These are phyloP conservation scores for Suhomyces pyralidae DNA, from an alignment of 805 yeast species.

Conservation along the genomic window DNA sequence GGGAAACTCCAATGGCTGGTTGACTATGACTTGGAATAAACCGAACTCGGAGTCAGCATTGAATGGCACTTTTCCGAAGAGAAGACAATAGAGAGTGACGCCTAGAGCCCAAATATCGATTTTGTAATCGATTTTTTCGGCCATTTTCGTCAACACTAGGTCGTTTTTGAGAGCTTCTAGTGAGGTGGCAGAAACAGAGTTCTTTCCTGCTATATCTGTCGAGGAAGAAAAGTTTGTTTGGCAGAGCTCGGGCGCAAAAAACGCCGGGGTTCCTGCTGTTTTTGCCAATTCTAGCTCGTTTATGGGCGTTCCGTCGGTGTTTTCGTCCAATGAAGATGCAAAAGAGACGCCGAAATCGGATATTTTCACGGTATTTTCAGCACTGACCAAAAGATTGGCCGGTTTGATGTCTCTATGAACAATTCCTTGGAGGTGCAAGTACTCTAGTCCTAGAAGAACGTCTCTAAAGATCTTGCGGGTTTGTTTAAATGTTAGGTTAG, in stretches of 20 bases:
- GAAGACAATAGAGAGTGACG: conserved; percentile 80
- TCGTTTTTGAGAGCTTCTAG: conserved; percentile 22
- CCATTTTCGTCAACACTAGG: conserved; percentile 15
- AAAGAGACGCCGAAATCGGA: conserved; percentile 97
- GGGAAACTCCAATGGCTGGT: conserved; percentile 60
- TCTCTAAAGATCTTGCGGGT: conserved; percentile 76
- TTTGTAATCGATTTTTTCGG: conserved; percentile 65
- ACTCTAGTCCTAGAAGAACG: conserved; percentile 83
- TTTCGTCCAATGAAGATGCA: conserved; percentile 47
- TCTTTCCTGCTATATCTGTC: conserved; percentile 3
- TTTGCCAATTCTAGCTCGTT: conserved; percentile 81
- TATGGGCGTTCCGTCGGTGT: conserved; percentile 41
- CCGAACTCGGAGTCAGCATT: conserved; percentile 84
- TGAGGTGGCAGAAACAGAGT: conserved; percentile 16
- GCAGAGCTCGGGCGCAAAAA: conserved; percentile 84
- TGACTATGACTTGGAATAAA: conserved; percentile 76
- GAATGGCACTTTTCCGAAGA: conserved; percentile 89
- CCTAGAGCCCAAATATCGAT: conserved; percentile 99
- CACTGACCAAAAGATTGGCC: conserved; percentile 74
- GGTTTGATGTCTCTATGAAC: conserved; percentile 96
- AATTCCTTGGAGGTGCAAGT: conserved; percentile 84
- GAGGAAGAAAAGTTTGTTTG: conserved; percentile 44
- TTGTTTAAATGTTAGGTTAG: conserved; percentile 63
- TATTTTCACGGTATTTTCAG: conserved; percentile 76
- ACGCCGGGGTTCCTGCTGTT: conserved; percentile 97